These are phyloP conservation scores for Lactarius pseudohatsudake DNA, from an alignment of 768 basidiomycete genomes.

Conservation along the genomic window DNA sequence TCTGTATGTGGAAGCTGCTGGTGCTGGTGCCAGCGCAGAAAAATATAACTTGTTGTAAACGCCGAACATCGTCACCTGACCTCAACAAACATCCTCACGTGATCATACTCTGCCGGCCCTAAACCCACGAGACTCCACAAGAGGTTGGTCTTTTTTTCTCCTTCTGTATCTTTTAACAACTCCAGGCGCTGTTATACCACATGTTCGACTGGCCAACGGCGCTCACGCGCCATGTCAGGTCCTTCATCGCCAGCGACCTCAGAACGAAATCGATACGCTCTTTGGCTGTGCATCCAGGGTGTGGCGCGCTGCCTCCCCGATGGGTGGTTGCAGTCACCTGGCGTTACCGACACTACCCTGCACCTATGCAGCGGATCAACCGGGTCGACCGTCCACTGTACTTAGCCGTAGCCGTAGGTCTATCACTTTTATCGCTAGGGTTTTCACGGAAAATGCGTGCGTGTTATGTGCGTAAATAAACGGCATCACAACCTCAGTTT, in stretches of 20 bases:
- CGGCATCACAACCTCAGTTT: not conserved
- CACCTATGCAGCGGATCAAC: not conserved
- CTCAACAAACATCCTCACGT: not conserved
- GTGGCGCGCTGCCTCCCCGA: slow-evolving; percentile 1
- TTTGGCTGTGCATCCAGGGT: slow-evolving; percentile 30
- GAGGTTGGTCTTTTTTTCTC: not conserved
- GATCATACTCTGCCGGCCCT: slow-evolving; percentile 7
- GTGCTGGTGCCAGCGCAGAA: not conserved
- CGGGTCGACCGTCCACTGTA: not conserved
- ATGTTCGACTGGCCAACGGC: slow-evolving; percentile 29
- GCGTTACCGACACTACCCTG: slow-evolving; percentile 24
- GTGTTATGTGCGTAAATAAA: not conserved
- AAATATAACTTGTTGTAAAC: not conserved
- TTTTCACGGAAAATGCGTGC: not conserved
- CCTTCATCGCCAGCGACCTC: slow-evolving; percentile 30
- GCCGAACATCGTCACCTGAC: too few species aligned
- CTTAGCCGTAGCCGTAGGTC: not conserved
- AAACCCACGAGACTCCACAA: not conserved
- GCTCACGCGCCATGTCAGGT: slow-evolving; percentile 22
- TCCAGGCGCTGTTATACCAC: slow-evolving; percentile 31
- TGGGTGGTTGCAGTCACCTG: slow-evolving; percentile 31
- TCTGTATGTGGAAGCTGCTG: not conserved
- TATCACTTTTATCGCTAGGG: not conserved
- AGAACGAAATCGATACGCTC: slow-evolving; percentile 27
- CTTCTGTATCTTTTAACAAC: slow-evolving; percentile 29